Evolutionary conservation across 768 basidiomycete genomes (phyloP).

Genomic region (Coprinopsis marcescibilis): DNA sequence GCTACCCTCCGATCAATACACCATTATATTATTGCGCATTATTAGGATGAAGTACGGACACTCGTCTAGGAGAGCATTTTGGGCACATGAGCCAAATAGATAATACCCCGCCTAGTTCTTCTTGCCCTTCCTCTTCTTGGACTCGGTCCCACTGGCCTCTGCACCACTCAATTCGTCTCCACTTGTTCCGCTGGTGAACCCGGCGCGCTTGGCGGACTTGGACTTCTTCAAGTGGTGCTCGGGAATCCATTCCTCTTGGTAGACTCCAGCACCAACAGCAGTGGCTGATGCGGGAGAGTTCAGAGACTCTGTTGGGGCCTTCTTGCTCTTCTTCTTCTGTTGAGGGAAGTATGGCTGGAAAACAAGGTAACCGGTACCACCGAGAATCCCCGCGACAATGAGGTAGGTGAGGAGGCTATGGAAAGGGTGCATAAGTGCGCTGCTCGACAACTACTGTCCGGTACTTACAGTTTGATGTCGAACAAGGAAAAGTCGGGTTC

Average conservation of each 20-base stretch:
- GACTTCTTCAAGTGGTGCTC: conserved; percentile 75
- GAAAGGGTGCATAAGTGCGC: background rate
- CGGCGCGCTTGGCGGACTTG: conserved; percentile 46
- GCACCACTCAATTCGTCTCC: conserved; percentile 64
- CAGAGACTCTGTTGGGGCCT: conserved; percentile 34
- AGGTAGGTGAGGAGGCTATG: conserved; percentile 62
- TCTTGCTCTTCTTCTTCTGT: conserved; percentile 56
- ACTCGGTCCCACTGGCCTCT: conserved; percentile 61
- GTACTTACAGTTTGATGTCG: conserved; percentile 71
- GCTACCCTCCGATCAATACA: background rate
- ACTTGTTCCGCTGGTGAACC: conserved; percentile 39
- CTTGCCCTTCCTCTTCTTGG: conserved; percentile 49
- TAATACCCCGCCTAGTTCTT: conserved; percentile 25
- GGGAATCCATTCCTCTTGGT: conserved; percentile 92
- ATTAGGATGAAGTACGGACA: conserved; percentile 1
- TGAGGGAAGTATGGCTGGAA: conserved; percentile 64
- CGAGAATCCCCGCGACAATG: conserved; percentile 58
- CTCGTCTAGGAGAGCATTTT: conserved; percentile 8
- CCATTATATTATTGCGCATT: background rate
- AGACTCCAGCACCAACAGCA: conserved; percentile 61
- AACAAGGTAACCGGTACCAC: conserved; percentile 56
- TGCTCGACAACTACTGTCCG: conserved; percentile 3
- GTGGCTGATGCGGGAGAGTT: conserved; percentile 55
- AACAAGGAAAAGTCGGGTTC: conserved; percentile 75
- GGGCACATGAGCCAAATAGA: background rate